A percentile compares a stretch with the other conserved stretches of the same genome.
Conservation (phyloP, 2,329 filamentous ascomycete genomes). For the Westerdykella sp. region DNA sequence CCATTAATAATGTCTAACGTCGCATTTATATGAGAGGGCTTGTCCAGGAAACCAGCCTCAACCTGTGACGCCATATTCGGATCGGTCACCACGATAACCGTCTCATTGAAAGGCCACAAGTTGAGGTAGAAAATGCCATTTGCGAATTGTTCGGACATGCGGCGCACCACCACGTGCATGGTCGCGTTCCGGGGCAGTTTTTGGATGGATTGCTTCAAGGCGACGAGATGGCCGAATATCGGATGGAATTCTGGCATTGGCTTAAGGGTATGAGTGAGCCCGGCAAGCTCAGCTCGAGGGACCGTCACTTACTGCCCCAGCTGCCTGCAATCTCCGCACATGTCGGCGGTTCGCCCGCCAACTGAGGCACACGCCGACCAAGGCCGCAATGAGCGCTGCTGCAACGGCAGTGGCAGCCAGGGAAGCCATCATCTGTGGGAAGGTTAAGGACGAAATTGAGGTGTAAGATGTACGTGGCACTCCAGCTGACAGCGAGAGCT, state of each 20-base stretch:
- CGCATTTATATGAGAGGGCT: slow-evolving; percentile 20
- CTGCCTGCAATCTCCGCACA: slow-evolving; percentile 1
- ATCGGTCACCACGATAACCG: slow-evolving; percentile 7
- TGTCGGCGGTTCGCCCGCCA: slow-evolving; percentile 4
- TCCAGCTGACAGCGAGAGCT: too few species aligned
- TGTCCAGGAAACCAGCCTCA: slow-evolving; percentile 6
- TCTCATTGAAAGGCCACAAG: slow-evolving; percentile 12
- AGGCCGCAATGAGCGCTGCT: slow-evolving; percentile 2
- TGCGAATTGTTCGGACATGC: slow-evolving; percentile 20
- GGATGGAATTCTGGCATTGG: slow-evolving; percentile 11
- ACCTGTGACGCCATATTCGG: slow-evolving; percentile 9
- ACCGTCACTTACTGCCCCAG: slow-evolving; percentile 3
- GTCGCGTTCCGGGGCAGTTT: slow-evolving; percentile 5
- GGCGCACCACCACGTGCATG: slow-evolving; percentile 6
- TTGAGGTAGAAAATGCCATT: slow-evolving; percentile 13
- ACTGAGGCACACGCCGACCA: slow-evolving; percentile 3
- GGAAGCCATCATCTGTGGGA: neutral
- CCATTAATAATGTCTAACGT: slow-evolving; percentile 7
- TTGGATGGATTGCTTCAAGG: slow-evolving; percentile 6
- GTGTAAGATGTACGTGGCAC: too few species aligned
- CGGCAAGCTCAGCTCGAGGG: neutral
- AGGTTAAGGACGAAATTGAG: too few species aligned
- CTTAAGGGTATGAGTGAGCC: slow-evolving; percentile 2
- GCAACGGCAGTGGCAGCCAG: neutral
- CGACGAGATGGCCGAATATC: slow-evolving; percentile 10